Percentiles rank a stretch among this genome's conserved stretches.
phyloP scores from a whole-genome alignment of 495 filamentous ascomycete species.

The Tuber borchii region DNA sequence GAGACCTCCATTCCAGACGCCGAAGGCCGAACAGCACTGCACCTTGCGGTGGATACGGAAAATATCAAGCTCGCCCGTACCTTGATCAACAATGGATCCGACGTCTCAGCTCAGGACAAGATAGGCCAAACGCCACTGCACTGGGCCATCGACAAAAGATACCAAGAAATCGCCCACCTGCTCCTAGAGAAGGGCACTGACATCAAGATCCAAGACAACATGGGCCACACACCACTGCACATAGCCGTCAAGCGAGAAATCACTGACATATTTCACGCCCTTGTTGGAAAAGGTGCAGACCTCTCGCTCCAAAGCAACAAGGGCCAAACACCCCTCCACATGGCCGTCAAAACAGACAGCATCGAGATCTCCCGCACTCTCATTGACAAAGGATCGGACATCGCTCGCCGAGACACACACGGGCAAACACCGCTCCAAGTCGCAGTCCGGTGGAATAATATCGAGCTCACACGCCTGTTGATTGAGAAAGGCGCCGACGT shows the following conservation, averaged over 20 bases:
- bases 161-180: constrained; percentile 14
- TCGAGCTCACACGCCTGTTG: constrained; percentile 3
- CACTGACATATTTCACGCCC: constrained; percentile 15
- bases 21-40: constrained; percentile 20
- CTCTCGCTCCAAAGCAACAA: constrained; percentile 20
- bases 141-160: constrained; percentile 17
- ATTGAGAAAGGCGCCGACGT: constrained; percentile 23
- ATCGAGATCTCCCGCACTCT: constrained; percentile 6
- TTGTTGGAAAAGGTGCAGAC: constrained; percentile 22
- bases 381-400: constrained; percentile 19
- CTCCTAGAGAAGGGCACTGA: constrained; percentile 16
- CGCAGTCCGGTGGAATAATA: constrained; percentile 8
- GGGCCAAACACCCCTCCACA: constrained; percentile 28
- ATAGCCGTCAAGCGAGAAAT: constrained; percentile 12
- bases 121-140: constrained; percentile 27
- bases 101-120: constrained; percentile 18
- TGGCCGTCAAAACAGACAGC: constrained; percentile 8
- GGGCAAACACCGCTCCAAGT: constrained; percentile 25
- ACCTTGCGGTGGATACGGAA: constrained; percentile 15
- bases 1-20: background rate
- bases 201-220: constrained; percentile 19
- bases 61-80: background rate
- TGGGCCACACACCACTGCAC: constrained; percentile 22
- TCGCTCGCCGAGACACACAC: constrained; percentile 16
- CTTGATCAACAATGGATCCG: constrained; percentile 19